Base-by-base conservation (phyloP, 495 filamentous ascomycete species). In the Daldinia loculata region DNA sequence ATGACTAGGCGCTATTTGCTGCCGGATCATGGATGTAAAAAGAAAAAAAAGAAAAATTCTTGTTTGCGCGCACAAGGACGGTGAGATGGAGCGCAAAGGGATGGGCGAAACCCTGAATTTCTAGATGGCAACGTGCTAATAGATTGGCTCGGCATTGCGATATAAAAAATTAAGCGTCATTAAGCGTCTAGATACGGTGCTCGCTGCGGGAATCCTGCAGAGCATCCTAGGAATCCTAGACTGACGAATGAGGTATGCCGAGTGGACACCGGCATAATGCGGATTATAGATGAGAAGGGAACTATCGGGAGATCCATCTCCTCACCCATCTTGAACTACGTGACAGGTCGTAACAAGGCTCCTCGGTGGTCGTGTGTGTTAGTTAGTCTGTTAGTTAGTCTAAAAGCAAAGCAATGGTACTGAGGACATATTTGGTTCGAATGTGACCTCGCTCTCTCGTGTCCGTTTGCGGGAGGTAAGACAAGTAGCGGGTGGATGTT, bases 231-330 rank as follows among this genome's bases (percentile, higher is more conserved):
- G 34, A 19, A 66, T 48, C 59, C 66, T n/a, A 63, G 61, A 45
- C 24, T 38, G 63, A 66, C 70, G 66, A 73, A 73, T 73, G 62
- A 73, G 70, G 70, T 38, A 73, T 66, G 66, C 61, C 66, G 70
- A 62, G 50, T 62, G 70, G 70, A 65, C 69, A 69, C 66, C 70
- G 62, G 66, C 66, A 69, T 73, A 73, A 68, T 66, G 65, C 32
- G 66, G 61, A 63, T 69, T 58, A 41, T 69, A 73, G 66, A 69
- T 73, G 70, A 43, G 56, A 53, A 55, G 64, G 58, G 70, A 73
- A 64, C 57, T 73, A 65, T 73, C 70, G 66, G 70, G 70, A 73
- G 70, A 73, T 73, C 70, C 66, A 73, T 73, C 66, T 73, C 70
- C 70, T 73, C 66, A 59, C 70, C 24, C 70, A 73, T 73, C 70